Base-by-base conservation (phyloP, 495 filamentous ascomycete species). In the Penicillium egyptiacum region DNA sequence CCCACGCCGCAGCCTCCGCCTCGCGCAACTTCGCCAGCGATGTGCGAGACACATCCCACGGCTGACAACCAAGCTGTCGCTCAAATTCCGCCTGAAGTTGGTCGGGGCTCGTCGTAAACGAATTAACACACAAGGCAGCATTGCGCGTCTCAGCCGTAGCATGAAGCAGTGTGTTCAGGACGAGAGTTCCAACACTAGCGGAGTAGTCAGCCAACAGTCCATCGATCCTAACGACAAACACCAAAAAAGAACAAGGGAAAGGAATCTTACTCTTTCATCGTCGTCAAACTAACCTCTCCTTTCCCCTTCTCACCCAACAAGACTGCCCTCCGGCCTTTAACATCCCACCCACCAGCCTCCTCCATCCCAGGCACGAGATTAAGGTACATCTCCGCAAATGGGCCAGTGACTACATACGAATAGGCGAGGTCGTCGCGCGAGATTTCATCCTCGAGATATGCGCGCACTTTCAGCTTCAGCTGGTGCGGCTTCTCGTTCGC, bases 351-450 rank as follows among this genome's bases (percentile, higher is more conserved):
- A 4, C 83, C 81, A 0, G 74, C 71, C 31, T 73, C 64, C 50
- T 37, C 67, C 65, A 59, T 5, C 0, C 60, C 51, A 3, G 70
- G 62, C 0, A 59, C 44, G 10, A 79, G 56, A 47, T 76, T 59
- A 37, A 90, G 66, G 69, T 81, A 88, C 73, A 85, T 79, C 55
- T 90, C 86, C 17, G 82, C 79, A 58, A 87, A 91, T 0, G 88
- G 88, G 0, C 87, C 88, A 1, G 87, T 89, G 9, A 77, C 74
- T 2, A 91, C 73, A 63, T 87, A 89, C 0, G 87, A 86, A 54
- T 82, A 80, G 48, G 85, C 75, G n/a, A 89, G 68, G 28, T 76
- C 52, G 6, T 56, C 52, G 9, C 62, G 62, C 12, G 68, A 61
- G 28, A 69, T 70, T 50, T 82, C 73, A 3, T 65, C 67, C 57